Evolutionary conservation across 306 rosid species (phyloP), one percentile per base, ranked within the genome.

Genomic region (Hylodesmum podocarpum): DNA sequence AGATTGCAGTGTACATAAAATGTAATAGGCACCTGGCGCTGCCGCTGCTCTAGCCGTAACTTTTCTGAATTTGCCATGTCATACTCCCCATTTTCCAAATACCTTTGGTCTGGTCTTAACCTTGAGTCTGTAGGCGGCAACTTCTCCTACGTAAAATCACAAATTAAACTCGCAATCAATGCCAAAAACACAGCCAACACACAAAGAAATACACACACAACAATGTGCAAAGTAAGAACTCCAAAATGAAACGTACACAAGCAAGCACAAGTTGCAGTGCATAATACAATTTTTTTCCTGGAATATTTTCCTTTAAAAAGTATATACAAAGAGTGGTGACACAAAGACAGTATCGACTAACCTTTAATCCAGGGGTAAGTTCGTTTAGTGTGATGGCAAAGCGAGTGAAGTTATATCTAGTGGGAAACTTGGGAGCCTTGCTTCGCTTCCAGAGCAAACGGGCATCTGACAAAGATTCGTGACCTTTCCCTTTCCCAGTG

Each of bases 71-170:
- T 96, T 62, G 98, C 99, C 99, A 93, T 92, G 84, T 96, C 99
- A 68, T 89, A 96, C 84, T 91, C 97, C 77, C 99, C 99, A 73
- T 92, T 96, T 86, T 96, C 99, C 81, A 96, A 78, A 87, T 88
- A 91, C 83, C 99, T 86, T 75, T 96, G 99, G 85, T 96, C 99
- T 16, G 99, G 99, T 80, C 99, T 91, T 37, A 96, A 82, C 87
- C 99, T 96, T 76, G 99, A 96, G 87, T 96, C 99, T 68, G 99
- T 96, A 15, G 99, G 99, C n/a, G 99, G 99, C 83, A 96, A 87
- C 78, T 83, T 93, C 73, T 89, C 96, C 99, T 96, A 84, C 75
- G 61, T 24, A 80, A 64, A 64, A 37, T 8, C 67, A 43, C 71
- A 43, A 29, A 47, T 63, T 24, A 77, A 80, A 59, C 22, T 58